These are phyloP conservation scores for Thelephora terrestris DNA, from an alignment of 1,284 basidiomycete genomes.

Conservation along the genomic window DNA sequence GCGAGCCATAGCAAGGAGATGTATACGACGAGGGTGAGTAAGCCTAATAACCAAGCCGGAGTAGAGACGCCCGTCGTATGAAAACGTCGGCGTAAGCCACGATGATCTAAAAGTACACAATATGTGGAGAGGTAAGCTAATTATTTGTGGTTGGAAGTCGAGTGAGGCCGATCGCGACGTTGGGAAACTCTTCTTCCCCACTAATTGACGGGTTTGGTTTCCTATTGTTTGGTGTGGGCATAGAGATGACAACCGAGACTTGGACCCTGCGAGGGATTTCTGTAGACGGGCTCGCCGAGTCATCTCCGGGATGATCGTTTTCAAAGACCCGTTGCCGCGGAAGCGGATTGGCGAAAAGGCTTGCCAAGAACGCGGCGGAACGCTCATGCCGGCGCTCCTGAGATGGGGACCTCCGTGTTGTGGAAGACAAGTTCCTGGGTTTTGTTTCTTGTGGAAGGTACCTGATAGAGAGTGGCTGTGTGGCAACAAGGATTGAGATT, in stretches of 20 bases:
- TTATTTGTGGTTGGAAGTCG: slow-evolving; percentile 17
- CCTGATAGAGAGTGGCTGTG: neutral
- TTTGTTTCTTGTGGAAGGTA: neutral
- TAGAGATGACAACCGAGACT: slow-evolving; percentile 50
- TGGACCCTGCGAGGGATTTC: slow-evolving; percentile 24
- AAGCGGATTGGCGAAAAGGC: neutral
- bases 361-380: neutral
- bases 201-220: slow-evolving; percentile 9
- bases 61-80: no score
- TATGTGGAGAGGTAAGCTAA: no score
- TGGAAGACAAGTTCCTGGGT: neutral
- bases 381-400: neutral
- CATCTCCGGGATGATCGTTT: slow-evolving; percentile 2
- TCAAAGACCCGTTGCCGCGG: slow-evolving; percentile 3
- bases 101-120: no score
- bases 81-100: no score
- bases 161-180: slow-evolving; percentile 35
- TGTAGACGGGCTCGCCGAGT: slow-evolving; percentile 6
- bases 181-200: slow-evolving; percentile 31
- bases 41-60: no score
- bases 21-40: no score
- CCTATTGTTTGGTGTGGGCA: slow-evolving; percentile 36
- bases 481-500: neutral
- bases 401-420: neutral
- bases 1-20: no score